A percentile compares a stretch with the other conserved stretches of the same genome.
phyloP scores from a whole-genome alignment of 2,329 filamentous ascomycete genomes.

The Ascochyta fabae region DNA sequence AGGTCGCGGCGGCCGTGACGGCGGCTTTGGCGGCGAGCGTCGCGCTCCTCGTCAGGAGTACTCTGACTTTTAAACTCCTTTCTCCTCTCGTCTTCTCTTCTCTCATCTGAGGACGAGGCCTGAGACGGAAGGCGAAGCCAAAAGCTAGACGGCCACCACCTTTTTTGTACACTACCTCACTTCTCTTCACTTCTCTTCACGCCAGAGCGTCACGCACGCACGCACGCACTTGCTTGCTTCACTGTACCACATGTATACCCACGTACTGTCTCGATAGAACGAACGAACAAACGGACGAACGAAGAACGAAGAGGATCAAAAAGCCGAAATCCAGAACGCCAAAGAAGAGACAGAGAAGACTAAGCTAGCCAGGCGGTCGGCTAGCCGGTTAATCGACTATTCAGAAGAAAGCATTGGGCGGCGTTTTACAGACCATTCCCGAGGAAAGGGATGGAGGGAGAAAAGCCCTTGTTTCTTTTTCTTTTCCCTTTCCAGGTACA shows the following conservation, averaged over 20 bases:
- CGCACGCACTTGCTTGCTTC: background rate
- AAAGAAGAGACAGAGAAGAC: too few relatives aligned
- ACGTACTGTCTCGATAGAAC: constrained; percentile 21
- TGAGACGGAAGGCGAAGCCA: too few relatives aligned
- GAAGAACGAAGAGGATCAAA: too few relatives aligned
- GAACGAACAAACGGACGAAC: too few relatives aligned
- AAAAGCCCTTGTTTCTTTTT: too few relatives aligned
- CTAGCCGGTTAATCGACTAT: too few relatives aligned
- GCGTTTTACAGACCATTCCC: constrained; percentile 4
- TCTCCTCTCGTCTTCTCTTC: too few relatives aligned
- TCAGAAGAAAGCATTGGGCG: constrained; percentile 9
- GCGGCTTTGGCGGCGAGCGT: constrained; percentile 16
- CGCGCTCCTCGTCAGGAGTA: constrained; percentile 19
- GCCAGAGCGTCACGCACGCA: constrained; percentile 6
- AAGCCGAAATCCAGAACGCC: too few relatives aligned
- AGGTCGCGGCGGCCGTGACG: constrained; percentile 10
- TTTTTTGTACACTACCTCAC: constrained; percentile 14
- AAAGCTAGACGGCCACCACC: background rate
- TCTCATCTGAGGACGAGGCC: too few relatives aligned
- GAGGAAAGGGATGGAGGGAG: too few relatives aligned
- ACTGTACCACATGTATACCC: constrained; percentile 30
- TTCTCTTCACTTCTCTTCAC: background rate
- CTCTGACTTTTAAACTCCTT: constrained; percentile 3
- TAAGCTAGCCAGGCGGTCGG: too few relatives aligned
- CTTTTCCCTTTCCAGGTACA: too few relatives aligned